Evolutionary conservation across 257 asterid species (phyloP), one percentile per base, ranked within the genome.

Genomic region (Penstemon newberryi): DNA sequence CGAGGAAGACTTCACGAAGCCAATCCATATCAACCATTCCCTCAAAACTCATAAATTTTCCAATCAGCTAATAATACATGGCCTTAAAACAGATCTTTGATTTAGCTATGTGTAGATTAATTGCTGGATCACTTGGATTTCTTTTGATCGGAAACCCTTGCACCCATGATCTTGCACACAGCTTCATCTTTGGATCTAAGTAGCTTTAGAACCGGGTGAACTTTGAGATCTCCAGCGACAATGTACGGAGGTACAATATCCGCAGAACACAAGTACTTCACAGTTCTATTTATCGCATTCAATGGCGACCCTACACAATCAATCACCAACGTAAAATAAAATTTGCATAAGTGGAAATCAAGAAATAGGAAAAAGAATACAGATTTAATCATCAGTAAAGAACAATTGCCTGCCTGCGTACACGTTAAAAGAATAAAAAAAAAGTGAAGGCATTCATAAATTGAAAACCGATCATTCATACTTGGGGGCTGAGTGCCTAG

Each of bases 131-230:
- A 85, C 75, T 85, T 83, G 12, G 87, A 40, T 64, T 77, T 85
- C 74, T 67, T 79, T 75, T 79, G 87, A 65, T 83, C 91, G 9
- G 84, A 81, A 8, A 79, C 84, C 61, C 85, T 72, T 38, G 81
- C 80, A 55, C 85, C 85, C 44, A 60, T 39, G 53, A 83, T 77
- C 82, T 85, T 85, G 80, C 80, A 70, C 10, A 81, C 80, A 36
- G 87, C 84, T 11, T 77, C 77, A 9, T 81, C 79, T 45, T 69
- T 75, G 0, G 78, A 50, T 58, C 72, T 82, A 18, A 81, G 79
- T 53, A 89, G 88, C 86, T 79, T 86, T 42, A 91, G 75, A 70
- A 94, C 96, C 6, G 99, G 96, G 79, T 94, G 99, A 43, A 94
- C 96, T 6, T 80, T 89, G 57, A 94, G 93, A 63, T 91, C 80